Evolutionary conservation across 2,329 filamentous ascomycete species (phyloP), one percentile per base, ranked within the genome.

Genomic region (Penicillium sp.): DNA sequence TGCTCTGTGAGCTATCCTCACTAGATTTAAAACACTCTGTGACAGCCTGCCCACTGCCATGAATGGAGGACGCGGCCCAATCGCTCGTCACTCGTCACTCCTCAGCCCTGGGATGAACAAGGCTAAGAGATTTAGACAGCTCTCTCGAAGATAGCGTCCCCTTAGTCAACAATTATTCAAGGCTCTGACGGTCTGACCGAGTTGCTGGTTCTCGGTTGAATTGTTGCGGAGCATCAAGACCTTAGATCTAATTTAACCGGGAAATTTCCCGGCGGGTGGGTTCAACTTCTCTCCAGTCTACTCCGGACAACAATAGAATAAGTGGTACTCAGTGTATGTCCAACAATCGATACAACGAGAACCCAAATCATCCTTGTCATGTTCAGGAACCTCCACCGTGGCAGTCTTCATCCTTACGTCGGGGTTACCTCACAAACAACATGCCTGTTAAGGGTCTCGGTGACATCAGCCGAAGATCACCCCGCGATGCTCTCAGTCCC

Each of bases 181-280:
- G n/a, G 31, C 41, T 41, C 19, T 29, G 19, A 44, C 55, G 31
- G 46, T 41, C 19, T 29, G 19, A 44, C 55, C 47, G 46, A 35
- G 56, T 38, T n/a, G 35, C 55, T 44, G 31, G 58, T 29, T 50
- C 58, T 60, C 51, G 51, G 50, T 50, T 60, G 58, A 60, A 35
- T 61, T 38, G 29, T 15, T 19, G 56, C 56, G 47, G 56, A 35
- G 31, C 15, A 38, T 60, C 57, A 31, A 47, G 56, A 58, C 35
- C 44, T 29, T 19, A 38, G 19, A 15, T 47, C 30, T 11, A 63
- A 38, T 64, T 69, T 65, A 69, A 66, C 66, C 67, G 67, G 68
- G 57, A 60, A 70, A 67, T 63, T 64, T 64, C 61, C 64, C 67
- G 64, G 64, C 52, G 66, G 67, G 35, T 13, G 52, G n/a, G 48